Conservation (phyloP, 148 eudicot genomes). For the Salicornia ramosissima region DNA sequence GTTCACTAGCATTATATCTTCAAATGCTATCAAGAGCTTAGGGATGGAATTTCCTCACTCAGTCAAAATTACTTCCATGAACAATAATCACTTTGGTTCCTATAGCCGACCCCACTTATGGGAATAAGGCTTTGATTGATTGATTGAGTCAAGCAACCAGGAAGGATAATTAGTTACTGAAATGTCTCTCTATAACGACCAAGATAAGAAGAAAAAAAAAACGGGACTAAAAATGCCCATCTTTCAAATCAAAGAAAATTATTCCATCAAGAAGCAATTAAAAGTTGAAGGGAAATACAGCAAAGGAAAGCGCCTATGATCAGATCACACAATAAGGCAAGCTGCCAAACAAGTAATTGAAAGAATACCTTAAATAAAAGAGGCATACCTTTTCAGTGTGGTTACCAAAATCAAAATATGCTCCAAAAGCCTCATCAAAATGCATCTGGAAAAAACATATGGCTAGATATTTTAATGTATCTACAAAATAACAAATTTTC, state of each 20-base stretch:
- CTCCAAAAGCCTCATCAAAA: slow-evolving; percentile 63
- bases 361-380: not conserved
- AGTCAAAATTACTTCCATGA: too few species aligned
- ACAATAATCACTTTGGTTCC: too few species aligned
- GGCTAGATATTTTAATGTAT: not conserved
- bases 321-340: not conserved
- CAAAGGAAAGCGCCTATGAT: not conserved
- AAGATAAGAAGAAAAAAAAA: too few species aligned
- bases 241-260: not conserved
- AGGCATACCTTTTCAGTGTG: slow-evolving; percentile 82
- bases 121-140: too few species aligned
- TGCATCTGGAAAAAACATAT: slow-evolving; percentile 66
- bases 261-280: not conserved
- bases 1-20: too few species aligned
- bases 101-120: too few species aligned
- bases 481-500: not conserved
- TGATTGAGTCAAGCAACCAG: too few species aligned
- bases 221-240: not conserved
- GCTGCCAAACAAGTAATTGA: slow-evolving; percentile 4
- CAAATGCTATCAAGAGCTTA: too few species aligned
- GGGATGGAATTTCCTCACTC: too few species aligned
- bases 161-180: too few species aligned
- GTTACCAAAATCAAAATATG: slow-evolving; percentile 93
- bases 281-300: not conserved
- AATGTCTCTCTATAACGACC: too few species aligned